Conservation (phyloP, 2,329 filamentous ascomycete species). For the Stemphylium beticola region DNA sequence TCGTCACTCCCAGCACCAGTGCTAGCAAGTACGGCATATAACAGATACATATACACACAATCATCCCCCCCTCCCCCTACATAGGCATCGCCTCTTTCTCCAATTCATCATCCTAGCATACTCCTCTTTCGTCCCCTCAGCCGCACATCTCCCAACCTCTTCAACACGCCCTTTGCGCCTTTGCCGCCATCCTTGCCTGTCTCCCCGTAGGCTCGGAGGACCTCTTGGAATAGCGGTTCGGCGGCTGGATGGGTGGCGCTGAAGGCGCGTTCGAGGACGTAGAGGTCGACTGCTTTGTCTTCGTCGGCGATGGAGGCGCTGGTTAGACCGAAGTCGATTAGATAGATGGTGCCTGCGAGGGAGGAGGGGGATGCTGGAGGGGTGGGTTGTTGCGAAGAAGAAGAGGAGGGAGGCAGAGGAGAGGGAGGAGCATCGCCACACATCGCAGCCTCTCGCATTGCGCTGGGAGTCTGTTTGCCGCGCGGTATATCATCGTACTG, state of each 20-base stretch:
- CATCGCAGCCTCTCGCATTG: too few species aligned
- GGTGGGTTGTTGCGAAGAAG: background rate
- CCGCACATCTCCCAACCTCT: conserved; percentile 86
- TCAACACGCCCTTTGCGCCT: conserved; percentile 75
- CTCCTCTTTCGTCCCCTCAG: conserved; percentile 95
- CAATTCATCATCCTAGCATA: conserved; percentile 83
- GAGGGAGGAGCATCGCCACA: background rate
- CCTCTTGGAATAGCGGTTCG: conserved; percentile 74
- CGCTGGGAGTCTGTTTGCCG: too few species aligned
- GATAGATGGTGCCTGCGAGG: conserved; percentile 75
- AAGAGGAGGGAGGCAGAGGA: background rate
- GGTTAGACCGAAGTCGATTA: conserved; percentile 95
- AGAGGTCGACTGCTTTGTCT: conserved; percentile 93
- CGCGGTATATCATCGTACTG: too few species aligned
- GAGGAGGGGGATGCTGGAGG: conserved; percentile 17
- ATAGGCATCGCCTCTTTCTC: background rate
- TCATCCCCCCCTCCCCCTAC: background rate
- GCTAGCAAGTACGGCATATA: too few species aligned
- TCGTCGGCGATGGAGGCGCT: conserved; percentile 83
- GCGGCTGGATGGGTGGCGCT: conserved; percentile 90
- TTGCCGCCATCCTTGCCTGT: conserved; percentile 80
- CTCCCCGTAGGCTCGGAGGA: conserved; percentile 75
- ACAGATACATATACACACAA: background rate
- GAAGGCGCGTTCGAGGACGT: conserved; percentile 94
- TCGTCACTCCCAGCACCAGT: too few species aligned